These are phyloP conservation scores for Anthracocystis walkeri DNA, from an alignment of 1,284 basidiomycete species.

Conservation along the genomic window DNA sequence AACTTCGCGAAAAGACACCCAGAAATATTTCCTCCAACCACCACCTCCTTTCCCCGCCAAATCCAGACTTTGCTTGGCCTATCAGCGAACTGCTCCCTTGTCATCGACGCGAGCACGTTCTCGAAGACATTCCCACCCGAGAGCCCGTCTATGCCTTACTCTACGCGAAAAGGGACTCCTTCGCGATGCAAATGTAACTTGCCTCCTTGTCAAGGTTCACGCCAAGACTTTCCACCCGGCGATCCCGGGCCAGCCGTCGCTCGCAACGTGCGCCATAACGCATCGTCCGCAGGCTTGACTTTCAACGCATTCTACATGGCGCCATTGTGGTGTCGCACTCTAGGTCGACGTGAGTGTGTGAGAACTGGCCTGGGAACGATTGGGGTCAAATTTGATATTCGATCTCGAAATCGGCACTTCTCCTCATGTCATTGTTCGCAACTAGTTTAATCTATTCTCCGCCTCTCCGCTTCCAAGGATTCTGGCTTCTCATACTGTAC, in stretches of 20 bases:
- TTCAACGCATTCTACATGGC: background rate
- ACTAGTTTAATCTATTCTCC: background rate
- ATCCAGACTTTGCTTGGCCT: slow-evolving; percentile 5
- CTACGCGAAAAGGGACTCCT: background rate
- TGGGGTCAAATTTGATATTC: slow-evolving; percentile 1
- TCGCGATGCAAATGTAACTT: background rate
- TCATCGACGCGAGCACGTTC: slow-evolving; percentile 18
- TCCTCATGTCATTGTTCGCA: background rate
- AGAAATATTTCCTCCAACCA: background rate
- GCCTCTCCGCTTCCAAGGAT: slow-evolving; percentile 1
- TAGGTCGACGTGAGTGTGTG: too few species aligned
- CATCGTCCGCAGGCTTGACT: slow-evolving; percentile 5
- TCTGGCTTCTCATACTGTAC: background rate
- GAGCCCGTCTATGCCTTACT: background rate
- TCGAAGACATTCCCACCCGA: slow-evolving; percentile 9
- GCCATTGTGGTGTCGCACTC: background rate
- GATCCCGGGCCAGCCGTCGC: slow-evolving; percentile 26
- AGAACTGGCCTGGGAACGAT: background rate
- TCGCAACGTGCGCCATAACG: slow-evolving; percentile 10
- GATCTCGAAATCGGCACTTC: background rate
- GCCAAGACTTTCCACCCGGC: slow-evolving; percentile 9
- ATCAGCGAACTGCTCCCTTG: slow-evolving; percentile 4
- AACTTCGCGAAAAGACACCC: slow-evolving; percentile 1
- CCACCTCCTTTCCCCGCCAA: slow-evolving; percentile 15
- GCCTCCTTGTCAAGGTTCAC: slow-evolving; percentile 8